Conservation (phyloP, 805 yeast genomes). For the Brettanomyces anomalus region DNA sequence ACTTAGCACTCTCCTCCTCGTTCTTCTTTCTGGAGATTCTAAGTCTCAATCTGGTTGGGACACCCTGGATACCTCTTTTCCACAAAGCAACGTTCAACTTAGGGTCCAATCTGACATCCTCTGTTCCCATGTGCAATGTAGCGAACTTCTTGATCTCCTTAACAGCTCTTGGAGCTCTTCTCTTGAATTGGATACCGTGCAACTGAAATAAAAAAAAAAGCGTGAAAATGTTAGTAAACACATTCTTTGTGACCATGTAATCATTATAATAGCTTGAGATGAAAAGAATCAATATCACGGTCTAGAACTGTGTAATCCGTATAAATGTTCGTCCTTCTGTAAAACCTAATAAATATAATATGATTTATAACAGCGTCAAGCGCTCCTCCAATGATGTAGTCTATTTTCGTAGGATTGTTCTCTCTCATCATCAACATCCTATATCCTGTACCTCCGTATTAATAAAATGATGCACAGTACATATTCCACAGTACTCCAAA, state of each 20-base stretch:
- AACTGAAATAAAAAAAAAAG: slow-evolving; percentile 36
- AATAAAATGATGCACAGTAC: too few species aligned
- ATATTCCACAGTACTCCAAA: too few species aligned
- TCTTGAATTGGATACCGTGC: slow-evolving; percentile 98
- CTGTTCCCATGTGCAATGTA: slow-evolving; percentile 97
- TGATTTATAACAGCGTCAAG: too few species aligned
- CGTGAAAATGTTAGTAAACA: not conserved
- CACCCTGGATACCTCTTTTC: slow-evolving; percentile 99
- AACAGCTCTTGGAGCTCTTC: slow-evolving; percentile 99
- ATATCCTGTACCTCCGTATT: too few species aligned
- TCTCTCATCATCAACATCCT: too few species aligned
- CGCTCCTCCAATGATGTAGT: too few species aligned
- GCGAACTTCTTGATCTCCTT: slow-evolving; percentile 99
- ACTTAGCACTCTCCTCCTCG: slow-evolving; percentile 99
- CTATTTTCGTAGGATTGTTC: too few species aligned
- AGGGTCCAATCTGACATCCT: slow-evolving; percentile 98
- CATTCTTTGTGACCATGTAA: not conserved
- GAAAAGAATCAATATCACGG: too few species aligned
- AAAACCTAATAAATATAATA: too few species aligned
- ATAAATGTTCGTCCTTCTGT: too few species aligned
- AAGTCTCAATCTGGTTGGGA: slow-evolving; percentile 95
- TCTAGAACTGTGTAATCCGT: not conserved
- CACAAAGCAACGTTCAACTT: slow-evolving; percentile 96
- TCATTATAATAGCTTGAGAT: not conserved
- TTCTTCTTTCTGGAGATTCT: slow-evolving; percentile 96